phyloP scores from a whole-genome alignment of 228 moss, liverwort and hornwort genomes.

The Sphagnum magellanicum region DNA sequence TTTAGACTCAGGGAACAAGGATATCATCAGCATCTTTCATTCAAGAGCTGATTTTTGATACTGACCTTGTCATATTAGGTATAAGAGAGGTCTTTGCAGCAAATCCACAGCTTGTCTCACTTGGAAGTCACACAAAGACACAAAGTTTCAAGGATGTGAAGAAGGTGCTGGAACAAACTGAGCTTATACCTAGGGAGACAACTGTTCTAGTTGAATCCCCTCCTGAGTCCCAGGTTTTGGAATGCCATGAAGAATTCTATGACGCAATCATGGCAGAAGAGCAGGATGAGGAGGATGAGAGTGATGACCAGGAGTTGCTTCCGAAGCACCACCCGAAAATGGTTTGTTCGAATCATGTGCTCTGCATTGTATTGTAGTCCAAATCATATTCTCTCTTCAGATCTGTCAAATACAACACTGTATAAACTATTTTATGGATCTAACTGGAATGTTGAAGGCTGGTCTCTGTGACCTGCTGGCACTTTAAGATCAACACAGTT shows the following conservation, averaged over 20 bases:
- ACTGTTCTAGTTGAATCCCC: constrained; percentile 22
- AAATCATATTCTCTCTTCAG: too few species aligned
- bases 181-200: constrained; percentile 16
- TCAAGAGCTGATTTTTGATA: too few species aligned
- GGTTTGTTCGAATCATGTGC: too few species aligned
- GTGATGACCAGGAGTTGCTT: constrained; percentile 25
- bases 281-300: constrained; percentile 44
- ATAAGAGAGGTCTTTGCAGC: constrained; percentile 63
- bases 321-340: constrained; percentile 10
- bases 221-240: constrained; percentile 30
- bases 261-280: constrained; percentile 73
- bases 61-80: constrained; percentile 27
- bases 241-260: constrained; percentile 67
- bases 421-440: too few species aligned
- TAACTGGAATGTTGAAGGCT: background rate
- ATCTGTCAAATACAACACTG: too few species aligned
- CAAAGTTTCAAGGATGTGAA: constrained; percentile 27
- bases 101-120: constrained; percentile 42
- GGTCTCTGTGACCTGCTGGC: background rate
- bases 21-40: too few species aligned
- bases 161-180: constrained; percentile 22
- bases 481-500: constrained; percentile 1
- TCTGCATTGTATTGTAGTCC: too few species aligned
- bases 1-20: too few species aligned
- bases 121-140: constrained; percentile 24